phyloP scores from a whole-genome alignment of 345 rosid species.

The Linum trigynum region DNA sequence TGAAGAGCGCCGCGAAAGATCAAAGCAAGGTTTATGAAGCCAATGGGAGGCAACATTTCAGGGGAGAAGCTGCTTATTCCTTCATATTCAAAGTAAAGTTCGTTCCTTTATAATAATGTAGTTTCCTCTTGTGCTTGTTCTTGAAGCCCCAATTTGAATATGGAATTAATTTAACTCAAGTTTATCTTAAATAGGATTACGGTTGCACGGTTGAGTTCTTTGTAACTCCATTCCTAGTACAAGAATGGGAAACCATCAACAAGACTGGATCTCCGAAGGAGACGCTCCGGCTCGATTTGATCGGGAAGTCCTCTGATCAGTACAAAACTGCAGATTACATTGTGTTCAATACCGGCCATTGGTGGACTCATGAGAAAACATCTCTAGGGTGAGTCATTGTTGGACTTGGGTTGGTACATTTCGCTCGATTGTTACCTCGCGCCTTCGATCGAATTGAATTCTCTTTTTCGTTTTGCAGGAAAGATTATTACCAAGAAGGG shows the following conservation, averaged over 20 bases:
- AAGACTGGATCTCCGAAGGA: constrained; percentile 58
- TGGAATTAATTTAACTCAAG: neutral
- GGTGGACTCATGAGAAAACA: constrained; percentile 99
- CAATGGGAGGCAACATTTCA: constrained; percentile 57
- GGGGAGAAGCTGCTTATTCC: constrained; percentile 80
- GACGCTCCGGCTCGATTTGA: constrained; percentile 81
- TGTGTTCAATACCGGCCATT: constrained; percentile 90
- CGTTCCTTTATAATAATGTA: neutral
- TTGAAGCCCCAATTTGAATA: no score
- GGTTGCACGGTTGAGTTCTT: constrained; percentile 68
- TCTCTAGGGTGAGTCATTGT: constrained; percentile 53
- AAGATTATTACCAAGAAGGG: constrained; percentile 93
- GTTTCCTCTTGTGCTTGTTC: no score
- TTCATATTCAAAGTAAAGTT: constrained; percentile 68
- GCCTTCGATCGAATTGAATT: constrained; percentile 1
- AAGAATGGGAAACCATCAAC: constrained; percentile 66
- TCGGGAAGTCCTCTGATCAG: constrained; percentile 56
- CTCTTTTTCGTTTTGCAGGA: constrained; percentile 33
- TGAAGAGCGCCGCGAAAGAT: constrained; percentile 55
- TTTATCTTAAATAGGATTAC: constrained; percentile 46
- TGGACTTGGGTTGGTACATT: neutral
- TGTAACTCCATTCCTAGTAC: constrained; percentile 89
- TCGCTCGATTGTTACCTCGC: neutral
- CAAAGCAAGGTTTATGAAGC: constrained; percentile 64
- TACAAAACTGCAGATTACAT: constrained; percentile 70